Conservation (phyloP, 75 land plant species). For the Sequoiadendron giganteum region DNA sequence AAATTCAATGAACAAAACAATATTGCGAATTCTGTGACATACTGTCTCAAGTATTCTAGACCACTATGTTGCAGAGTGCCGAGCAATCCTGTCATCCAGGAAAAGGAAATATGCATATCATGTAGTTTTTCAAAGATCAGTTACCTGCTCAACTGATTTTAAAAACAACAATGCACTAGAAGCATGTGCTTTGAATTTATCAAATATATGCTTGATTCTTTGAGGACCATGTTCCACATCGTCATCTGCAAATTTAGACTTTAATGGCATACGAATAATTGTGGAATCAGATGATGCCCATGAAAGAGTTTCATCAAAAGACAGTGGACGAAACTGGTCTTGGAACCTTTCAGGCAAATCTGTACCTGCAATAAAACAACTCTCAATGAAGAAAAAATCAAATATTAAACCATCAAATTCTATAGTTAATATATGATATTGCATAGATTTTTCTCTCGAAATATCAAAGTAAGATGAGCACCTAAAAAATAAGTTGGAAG, state of each 20-base stretch:
- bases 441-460: not conserved
- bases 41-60: not conserved
- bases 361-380: slow-evolving; percentile 52
- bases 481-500: not conserved
- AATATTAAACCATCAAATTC: not conserved
- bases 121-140: not conserved
- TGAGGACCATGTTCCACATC: slow-evolving; percentile 28
- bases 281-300: slow-evolving; percentile 62
- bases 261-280: slow-evolving; percentile 86
- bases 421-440: not conserved
- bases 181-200: slow-evolving; percentile 60
- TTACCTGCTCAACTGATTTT: slow-evolving; percentile 85
- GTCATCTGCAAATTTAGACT: slow-evolving; percentile 41
- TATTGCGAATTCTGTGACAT: not conserved
- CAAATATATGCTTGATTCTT: slow-evolving; percentile 48
- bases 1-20: not conserved
- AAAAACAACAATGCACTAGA: slow-evolving; percentile 62
- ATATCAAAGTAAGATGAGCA: not conserved
- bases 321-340: slow-evolving; percentile 86
- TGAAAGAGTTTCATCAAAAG: slow-evolving; percentile 43
- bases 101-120: not conserved
- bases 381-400: not conserved
- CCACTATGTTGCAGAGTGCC: not conserved
- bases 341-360: slow-evolving; percentile 70
- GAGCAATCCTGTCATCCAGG: not conserved